Conservation (phyloP, 768 basidiomycete genomes). For the Hydnomerulius pinastri region DNA sequence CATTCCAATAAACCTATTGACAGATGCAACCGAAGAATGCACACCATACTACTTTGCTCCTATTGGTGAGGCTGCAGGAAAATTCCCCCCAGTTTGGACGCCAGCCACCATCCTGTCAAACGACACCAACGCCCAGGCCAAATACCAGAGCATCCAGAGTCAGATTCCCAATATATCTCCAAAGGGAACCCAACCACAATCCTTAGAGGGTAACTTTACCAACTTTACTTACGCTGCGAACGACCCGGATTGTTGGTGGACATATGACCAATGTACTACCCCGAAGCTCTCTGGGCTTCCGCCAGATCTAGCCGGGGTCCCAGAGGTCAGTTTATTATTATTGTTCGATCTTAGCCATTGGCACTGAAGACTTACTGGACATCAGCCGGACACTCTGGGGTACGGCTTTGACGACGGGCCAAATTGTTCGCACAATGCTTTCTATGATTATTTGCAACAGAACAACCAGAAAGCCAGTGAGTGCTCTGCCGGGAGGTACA, state of each 20-base stretch:
- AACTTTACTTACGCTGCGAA: slow-evolving; percentile 35
- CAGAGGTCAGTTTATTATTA: slow-evolving; percentile 41
- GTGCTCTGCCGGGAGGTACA: slow-evolving; percentile 20
- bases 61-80: slow-evolving; percentile 28
- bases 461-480: slow-evolving; percentile 63
- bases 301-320: slow-evolving; percentile 45
- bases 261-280: slow-evolving; percentile 40
- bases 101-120: slow-evolving; percentile 42
- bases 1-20: neutral
- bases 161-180: slow-evolving; percentile 50
- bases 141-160: slow-evolving; percentile 44
- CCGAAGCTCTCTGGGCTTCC: slow-evolving; percentile 49
- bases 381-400: slow-evolving; percentile 51
- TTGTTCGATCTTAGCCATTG: no score
- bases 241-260: slow-evolving; percentile 55
- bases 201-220: slow-evolving; percentile 32
- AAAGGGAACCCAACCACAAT: slow-evolving; percentile 33
- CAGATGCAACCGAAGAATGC: slow-evolving; percentile 43
- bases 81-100: slow-evolving; percentile 50
- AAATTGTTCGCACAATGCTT: slow-evolving; percentile 63
- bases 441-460: slow-evolving; percentile 53
- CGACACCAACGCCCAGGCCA: slow-evolving; percentile 44
- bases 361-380: neutral
- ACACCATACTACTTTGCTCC: slow-evolving; percentile 43
- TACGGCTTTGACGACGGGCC: slow-evolving; percentile 69